Evolutionary conservation across 2,329 filamentous ascomycete species (phyloP), one percentile per base, ranked within the genome.

Genomic region (Cordyceps javanica): DNA sequence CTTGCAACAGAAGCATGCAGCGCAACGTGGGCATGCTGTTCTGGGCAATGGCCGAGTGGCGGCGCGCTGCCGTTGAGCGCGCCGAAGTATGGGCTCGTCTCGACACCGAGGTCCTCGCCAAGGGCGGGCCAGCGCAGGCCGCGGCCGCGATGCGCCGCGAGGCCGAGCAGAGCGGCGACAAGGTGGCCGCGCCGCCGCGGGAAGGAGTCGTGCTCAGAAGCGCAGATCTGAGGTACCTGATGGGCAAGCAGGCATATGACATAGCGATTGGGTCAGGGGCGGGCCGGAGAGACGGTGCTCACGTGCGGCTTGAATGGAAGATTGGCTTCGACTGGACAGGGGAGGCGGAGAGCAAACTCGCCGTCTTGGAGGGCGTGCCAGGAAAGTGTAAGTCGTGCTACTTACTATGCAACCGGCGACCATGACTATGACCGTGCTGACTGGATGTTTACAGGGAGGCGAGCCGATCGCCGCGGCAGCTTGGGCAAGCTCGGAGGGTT

Each of bases 311-410:
- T 1, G 74, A 78, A 58, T 90, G 87, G 87, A 74, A 70, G 48
- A 83, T 88, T 44, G 70, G 71, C 2, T 88, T 90, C 64, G 87
- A 90, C 68, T 90, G 86, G 87, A 86, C 86, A 0, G 87, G 87
- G 6, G 87, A 90, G 66, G 86, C 84, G 5, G 79, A 81, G 64
- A 88, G 81, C 62, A 74, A 74, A 45, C 70, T 89, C 16, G 72
- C 72, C 5, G 73, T 86, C 11, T 67, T 82, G 60, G 72, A 83
- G 2, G 79, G 80, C 5, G 72, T 85, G 41, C 86, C 87, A 0
- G 76, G 73, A 8, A 82, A 81, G 66, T 90, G 86, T 89, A 70
- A 79, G 85, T 80, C 6, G 5, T 23, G 5, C 7, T 1, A 11
- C 25, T 21, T 5, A 5, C 9, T 32, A n/a, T 13, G 9, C 23